Evolutionary conservation across 345 rosid species (phyloP), one percentile per base, ranked within the genome.

Genomic region (Cardamine resedifolia): DNA sequence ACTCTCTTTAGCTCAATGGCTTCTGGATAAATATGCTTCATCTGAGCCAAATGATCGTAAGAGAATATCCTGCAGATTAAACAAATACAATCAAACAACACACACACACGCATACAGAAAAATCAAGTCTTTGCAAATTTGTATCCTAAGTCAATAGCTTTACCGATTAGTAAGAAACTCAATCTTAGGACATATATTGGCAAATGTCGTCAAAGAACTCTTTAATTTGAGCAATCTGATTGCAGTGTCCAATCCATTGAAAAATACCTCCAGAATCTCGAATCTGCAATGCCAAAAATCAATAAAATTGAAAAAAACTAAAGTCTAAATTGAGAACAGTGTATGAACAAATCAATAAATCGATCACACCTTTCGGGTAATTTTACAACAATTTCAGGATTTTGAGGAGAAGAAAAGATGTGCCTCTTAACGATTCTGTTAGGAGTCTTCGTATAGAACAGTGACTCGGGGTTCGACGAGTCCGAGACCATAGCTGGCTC

Each of bases 21-120:
- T 79, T 91, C 96, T 0, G 99, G 94, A 26, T 91, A 75, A 59
- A 95, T 73, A 75, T 83, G 80, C 85, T 85, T 95, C 87, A 90
- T 28, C 57, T 88, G 94, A 56, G 98, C 89, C 79, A 95, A 75
- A 79, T 91, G 88, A 39, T 67, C 33, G 65, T 83, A 65, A 10
- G 85, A 79, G 62, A 90, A 90, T 72, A 87, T 86, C 94, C 99
- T 90, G 74, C 23, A 72, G 47, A 19, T 23, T 14, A 10, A 31
- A 19, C 41, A 16, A 21, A 19, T 3, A 26, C 19, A 38, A 58
- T n/a, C 49, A 65, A 43, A 67, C 52, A 39, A 51, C 18, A 48
- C 3, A 12, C n/a, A 7, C 58, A 51, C 1, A 12, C 10, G 38
- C 2, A 44, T 3, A 30, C 21, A 39, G 15, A 31, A 4, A 66